Base-by-base conservation (phyloP, 345 rosid species). In the Populus simonii region DNA sequence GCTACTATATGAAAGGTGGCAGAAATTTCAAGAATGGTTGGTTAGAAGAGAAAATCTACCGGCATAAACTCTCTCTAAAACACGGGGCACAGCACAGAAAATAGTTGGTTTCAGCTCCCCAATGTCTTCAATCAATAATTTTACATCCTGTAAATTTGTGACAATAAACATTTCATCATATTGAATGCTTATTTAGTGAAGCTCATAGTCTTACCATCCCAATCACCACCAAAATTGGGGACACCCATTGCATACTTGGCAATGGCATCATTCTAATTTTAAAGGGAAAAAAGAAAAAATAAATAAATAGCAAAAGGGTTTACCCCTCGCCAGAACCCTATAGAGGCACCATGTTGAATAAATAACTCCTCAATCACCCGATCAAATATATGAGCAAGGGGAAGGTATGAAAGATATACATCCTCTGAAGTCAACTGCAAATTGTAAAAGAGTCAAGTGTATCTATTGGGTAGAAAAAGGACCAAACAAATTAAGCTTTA, bases 11-110 rank as follows among this genome's bases (percentile, higher is more conserved):
- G 45, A 8, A 73, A 33, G 49, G 55, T 36, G 45, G 68, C 15
- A n/a, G 74, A 72, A 49, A 51, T n/a, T 7, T 23, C 49, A 31
- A 65, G 41, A 29, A 65, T 41, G 67, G 71, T 16, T 43, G 45
- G 55, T 43, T 15, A 74, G 8, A 12, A 45, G 69, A 62, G 65
- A 73, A 66, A 76, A 27, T 51, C 84, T 79, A 94, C 99, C 97
- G 10, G 89, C 67, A 86, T 96, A 84, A 78, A 96, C 83, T 85
- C 94, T 89, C 57, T 96, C 97, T 67, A 96, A 79, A 35, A 96
- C 99, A 25, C 98, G 99, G 68, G 99, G 99, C 81, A 96, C 98
- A 23, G 99, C 98, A 79, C 99, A 96, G 84, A 96, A 94, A 72
- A 92, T 74, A 79, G 92, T 88, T 43, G 99, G 97, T 86, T 91